Conservation (phyloP, 768 basidiomycete genomes). For the Boletellus ananas region DNA sequence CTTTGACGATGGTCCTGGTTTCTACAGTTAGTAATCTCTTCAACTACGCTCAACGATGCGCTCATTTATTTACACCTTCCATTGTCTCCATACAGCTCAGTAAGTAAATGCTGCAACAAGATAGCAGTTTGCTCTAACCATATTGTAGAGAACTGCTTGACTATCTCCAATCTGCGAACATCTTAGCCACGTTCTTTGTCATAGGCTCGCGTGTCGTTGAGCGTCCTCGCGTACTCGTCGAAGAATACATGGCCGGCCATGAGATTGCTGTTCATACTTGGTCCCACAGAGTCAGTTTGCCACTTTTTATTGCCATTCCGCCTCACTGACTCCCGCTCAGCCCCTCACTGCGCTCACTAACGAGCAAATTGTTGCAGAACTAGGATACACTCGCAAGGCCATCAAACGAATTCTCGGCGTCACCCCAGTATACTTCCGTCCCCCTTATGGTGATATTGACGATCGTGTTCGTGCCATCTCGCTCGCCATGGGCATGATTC, state of each 20-base stretch:
- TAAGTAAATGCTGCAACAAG: conserved; percentile 24
- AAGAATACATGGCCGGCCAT: conserved; percentile 77
- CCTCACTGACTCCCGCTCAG: conserved; percentile 33
- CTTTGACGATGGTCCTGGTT: conserved; percentile 86
- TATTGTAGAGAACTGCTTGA: conserved; percentile 58
- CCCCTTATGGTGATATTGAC: conserved; percentile 85
- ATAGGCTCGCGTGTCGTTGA: conserved; percentile 83
- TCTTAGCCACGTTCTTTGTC: conserved; percentile 88
- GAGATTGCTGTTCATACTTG: conserved; percentile 88
- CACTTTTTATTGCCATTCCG: background rate
- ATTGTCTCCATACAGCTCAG: conserved; percentile 42
- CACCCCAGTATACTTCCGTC: conserved; percentile 72
- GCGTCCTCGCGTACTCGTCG: conserved; percentile 66
- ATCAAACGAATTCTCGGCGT: conserved; percentile 76
- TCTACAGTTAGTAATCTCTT: conserved; percentile 59
- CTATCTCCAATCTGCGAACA: conserved; percentile 58
- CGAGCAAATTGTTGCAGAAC: conserved; percentile 84
- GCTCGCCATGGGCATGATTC: conserved; percentile 85
- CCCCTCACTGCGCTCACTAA: conserved; percentile 69
- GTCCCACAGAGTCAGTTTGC: conserved; percentile 63
- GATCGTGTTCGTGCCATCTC: conserved; percentile 90
- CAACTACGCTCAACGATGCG: background rate
- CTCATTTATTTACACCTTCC: conserved; percentile 4
- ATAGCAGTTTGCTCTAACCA: background rate
- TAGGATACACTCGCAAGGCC: conserved; percentile 87